phyloP scores from a whole-genome alignment of 106 monocot species.

The Dactylorhiza incarnata region DNA sequence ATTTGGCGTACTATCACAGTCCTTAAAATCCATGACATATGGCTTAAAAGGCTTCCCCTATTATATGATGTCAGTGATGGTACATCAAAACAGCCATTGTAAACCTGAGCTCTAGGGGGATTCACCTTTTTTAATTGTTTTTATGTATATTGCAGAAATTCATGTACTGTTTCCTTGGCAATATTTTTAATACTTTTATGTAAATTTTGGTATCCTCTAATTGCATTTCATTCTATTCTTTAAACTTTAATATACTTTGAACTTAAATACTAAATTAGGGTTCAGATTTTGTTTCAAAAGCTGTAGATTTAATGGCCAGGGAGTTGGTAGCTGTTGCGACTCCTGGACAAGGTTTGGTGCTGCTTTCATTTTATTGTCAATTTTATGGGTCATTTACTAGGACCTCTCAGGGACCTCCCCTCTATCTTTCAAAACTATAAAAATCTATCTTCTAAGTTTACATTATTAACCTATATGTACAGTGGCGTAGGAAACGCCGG shows the following conservation, averaged over 20 bases:
- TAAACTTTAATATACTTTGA: neutral
- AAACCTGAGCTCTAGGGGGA: neutral
- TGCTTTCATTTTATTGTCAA: neutral
- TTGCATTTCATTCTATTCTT: neutral
- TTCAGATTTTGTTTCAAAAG: slow-evolving; percentile 60
- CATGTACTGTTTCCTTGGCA: neutral
- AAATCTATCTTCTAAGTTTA: too few species aligned
- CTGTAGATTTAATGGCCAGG: slow-evolving; percentile 68
- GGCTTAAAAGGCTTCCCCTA: too few species aligned
- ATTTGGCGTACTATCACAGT: too few species aligned
- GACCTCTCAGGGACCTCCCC: too few species aligned
- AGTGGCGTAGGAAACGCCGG: too few species aligned
- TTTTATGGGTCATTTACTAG: neutral
- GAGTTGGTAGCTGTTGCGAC: slow-evolving; percentile 71
- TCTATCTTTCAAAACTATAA: too few species aligned
- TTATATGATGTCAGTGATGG: neutral
- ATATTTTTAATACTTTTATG: neutral
- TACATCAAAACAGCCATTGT: neutral
- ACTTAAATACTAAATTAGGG: slow-evolving; percentile 25
- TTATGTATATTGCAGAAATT: neutral
- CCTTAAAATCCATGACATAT: too few species aligned
- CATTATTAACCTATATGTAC: too few species aligned
- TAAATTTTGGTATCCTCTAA: neutral
- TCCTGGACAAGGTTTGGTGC: slow-evolving; percentile 66
- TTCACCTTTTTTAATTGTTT: neutral